Evolutionary conservation across 495 filamentous ascomycete species (phyloP).

Genomic region (Cudoniella acicularis): DNA sequence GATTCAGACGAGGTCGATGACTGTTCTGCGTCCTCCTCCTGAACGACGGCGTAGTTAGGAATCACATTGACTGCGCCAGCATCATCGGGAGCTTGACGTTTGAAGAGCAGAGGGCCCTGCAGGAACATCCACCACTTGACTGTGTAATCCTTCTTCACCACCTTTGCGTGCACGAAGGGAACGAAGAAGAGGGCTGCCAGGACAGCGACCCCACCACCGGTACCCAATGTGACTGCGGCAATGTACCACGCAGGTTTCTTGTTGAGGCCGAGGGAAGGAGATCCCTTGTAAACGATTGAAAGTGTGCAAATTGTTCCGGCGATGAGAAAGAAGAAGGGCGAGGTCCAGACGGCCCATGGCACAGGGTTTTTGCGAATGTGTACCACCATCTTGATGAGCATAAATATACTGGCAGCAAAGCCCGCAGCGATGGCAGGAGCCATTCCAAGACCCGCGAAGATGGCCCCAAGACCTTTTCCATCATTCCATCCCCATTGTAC

Average conservation of each 20-base stretch:
- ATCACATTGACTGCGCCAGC: constrained; percentile 12
- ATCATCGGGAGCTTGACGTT: constrained; percentile 41
- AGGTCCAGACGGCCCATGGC: constrained; percentile 49
- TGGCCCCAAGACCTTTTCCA: constrained; percentile 55
- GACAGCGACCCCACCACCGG: constrained; percentile 49
- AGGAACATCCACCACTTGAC: constrained; percentile 55
- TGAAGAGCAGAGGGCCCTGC: constrained; percentile 51
- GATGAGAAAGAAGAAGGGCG: constrained; percentile 61
- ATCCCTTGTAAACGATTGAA: constrained; percentile 55
- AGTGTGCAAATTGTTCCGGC: constrained; percentile 55
- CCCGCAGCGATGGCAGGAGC: constrained; percentile 55
- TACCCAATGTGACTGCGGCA: constrained; percentile 55
- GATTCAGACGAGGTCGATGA: constrained; percentile 33
- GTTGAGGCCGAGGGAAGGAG: constrained; percentile 37
- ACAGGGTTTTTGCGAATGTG: constrained; percentile 56
- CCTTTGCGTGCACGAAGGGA: constrained; percentile 57
- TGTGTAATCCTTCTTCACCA: constrained; percentile 53
- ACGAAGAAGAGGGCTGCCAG: constrained; percentile 57
- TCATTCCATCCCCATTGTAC: constrained; percentile 55
- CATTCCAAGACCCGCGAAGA: constrained; percentile 60
- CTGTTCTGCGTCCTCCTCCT: constrained; percentile 13
- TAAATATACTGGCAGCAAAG: constrained; percentile 62
- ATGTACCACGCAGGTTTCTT: constrained; percentile 46
- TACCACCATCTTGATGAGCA: constrained; percentile 61
- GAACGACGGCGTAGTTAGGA: constrained; percentile 22